These are phyloP conservation scores for Fistulinella cinereoalba DNA, from an alignment of 1,284 basidiomycete genomes.

Conservation along the genomic window DNA sequence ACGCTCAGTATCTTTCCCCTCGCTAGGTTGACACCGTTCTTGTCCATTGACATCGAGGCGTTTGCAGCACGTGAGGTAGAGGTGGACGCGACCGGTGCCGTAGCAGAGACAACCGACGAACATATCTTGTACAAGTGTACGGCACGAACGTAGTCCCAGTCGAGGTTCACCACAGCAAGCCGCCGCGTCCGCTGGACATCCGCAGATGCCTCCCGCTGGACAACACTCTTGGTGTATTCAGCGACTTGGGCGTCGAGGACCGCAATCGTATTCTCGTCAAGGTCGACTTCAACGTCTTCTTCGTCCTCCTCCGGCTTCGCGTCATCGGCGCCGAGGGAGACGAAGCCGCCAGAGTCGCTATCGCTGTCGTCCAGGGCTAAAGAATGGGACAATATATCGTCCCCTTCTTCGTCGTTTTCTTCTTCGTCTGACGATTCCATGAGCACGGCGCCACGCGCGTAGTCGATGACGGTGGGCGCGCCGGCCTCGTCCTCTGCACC, in stretches of 20 bases:
- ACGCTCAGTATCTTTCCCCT: slow-evolving; percentile 73
- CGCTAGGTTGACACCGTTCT: slow-evolving; percentile 29
- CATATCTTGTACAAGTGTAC: slow-evolving; percentile 92
- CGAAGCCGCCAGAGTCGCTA: slow-evolving; percentile 48
- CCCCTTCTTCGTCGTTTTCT: slow-evolving; percentile 44
- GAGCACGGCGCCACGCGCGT: slow-evolving; percentile 85
- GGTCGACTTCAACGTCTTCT: slow-evolving; percentile 65
- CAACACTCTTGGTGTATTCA: slow-evolving; percentile 50
- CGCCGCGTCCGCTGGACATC: slow-evolving; percentile 60
- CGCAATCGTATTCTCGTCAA: slow-evolving; percentile 72
- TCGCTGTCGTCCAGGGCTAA: slow-evolving; percentile 39
- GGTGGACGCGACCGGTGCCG: slow-evolving; percentile 40
- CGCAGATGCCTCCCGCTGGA: slow-evolving; percentile 34
- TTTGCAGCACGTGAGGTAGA: slow-evolving; percentile 16
- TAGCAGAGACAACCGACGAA: slow-evolving; percentile 78
- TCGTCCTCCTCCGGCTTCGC: slow-evolving; percentile 27
- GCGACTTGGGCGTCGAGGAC: slow-evolving; percentile 74
- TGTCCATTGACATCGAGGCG: slow-evolving; percentile 1
- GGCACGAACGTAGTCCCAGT: slow-evolving; percentile 97
- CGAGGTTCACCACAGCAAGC: slow-evolving; percentile 92
- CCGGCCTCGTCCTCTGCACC: slow-evolving; percentile 33
- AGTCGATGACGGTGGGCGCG: slow-evolving; percentile 58
- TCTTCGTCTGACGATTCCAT: slow-evolving; percentile 89
- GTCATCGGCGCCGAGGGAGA: slow-evolving; percentile 48
- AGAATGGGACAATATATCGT: slow-evolving; percentile 27